Conservation (phyloP, 768 basidiomycete species). For the Lactifluus volemus region DNA sequence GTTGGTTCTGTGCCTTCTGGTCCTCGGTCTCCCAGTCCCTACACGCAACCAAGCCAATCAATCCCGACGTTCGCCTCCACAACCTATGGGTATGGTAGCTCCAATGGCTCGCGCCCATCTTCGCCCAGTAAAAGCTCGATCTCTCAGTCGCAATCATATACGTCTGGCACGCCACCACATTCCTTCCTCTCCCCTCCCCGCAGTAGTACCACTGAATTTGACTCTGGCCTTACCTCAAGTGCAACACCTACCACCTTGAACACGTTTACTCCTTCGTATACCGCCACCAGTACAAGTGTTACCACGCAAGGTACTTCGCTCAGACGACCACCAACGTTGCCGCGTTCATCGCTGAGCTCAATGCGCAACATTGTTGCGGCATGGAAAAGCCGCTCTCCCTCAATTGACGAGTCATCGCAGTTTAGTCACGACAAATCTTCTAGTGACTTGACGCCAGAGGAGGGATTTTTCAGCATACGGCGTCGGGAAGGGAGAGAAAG, state of each 20-base stretch:
- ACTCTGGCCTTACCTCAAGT: conserved; percentile 29
- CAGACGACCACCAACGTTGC: conserved; percentile 53
- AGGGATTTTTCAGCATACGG: conserved; percentile 47
- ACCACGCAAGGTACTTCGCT: conserved; percentile 40
- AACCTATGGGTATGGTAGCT: conserved; percentile 29
- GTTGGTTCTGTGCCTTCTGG: conserved; percentile 38
- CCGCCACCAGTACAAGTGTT: conserved; percentile 28
- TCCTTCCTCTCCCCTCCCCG: conserved; percentile 44
- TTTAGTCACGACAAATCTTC: conserved; percentile 9
- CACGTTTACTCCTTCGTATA: conserved; percentile 33
- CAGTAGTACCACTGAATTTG: conserved; percentile 23
- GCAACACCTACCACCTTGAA: conserved; percentile 26
- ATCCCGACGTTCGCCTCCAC: conserved; percentile 34
- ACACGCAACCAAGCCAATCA: conserved; percentile 30
- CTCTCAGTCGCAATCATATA: conserved; percentile 25
- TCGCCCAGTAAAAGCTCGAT: conserved; percentile 40
- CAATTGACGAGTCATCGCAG: conserved; percentile 20
- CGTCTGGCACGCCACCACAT: conserved; percentile 4
- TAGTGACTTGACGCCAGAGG: conserved; percentile 20
- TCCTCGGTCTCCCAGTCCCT: conserved; percentile 33
- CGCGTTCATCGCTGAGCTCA: conserved; percentile 62
- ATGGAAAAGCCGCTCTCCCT: conserved; percentile 71
- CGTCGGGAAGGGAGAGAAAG: conserved; percentile 30
- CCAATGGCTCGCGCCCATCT: conserved; percentile 36
- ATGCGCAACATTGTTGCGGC: conserved; percentile 71